Base-by-base conservation (phyloP, 306 rosid species). In the Luffa acutangula region DNA sequence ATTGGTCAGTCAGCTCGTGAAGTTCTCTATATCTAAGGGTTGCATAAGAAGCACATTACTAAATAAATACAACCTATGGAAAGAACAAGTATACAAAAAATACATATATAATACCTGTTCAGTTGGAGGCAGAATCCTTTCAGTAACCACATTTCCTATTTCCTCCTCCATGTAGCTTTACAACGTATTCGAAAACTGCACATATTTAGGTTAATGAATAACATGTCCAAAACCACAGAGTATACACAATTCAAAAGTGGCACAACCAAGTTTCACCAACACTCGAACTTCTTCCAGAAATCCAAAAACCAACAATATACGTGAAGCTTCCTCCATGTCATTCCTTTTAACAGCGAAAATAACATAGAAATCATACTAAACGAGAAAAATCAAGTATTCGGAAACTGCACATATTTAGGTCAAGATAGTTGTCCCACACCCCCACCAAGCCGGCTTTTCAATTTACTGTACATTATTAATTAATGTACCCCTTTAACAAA, bases 131-230 rank as follows among this genome's bases (percentile, higher is more conserved):
- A 56, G 67, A n/a, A n/a, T 41, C 41, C 18, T 46, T 82, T 57
- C 76, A 58, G 37, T 52, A 14, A 53, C 82, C 67, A 57, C 59
- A 14, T 46, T 83, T 67, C 78, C 9, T 37, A 36, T 63, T 14
- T 15, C 42, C 71, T 80, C 78, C 34, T 46, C 84, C 81, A 78
- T 17, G 41, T 76, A 64, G 37, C 49, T 4, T 9, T n/a, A 67
- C 7, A 67, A 37, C 75, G 33, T 17, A 17, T 42, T 69, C 39
- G 3, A 45, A 2, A 70, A n/a, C 76, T 45, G 56, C 76, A 43
- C 37, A 56, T 4, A 5, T 34, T 70, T 10, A 70, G 37, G 5
- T 43, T 10, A 70, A 11, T 21, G 76, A 70, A 37, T 43, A 21
- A 25, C 43, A 21, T 25, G 77, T 4, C 21, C 9, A 72, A 72